Evolutionary conservation across 805 yeast genomes (phyloP).

Genomic region (Kazachstania psychrophila): DNA sequence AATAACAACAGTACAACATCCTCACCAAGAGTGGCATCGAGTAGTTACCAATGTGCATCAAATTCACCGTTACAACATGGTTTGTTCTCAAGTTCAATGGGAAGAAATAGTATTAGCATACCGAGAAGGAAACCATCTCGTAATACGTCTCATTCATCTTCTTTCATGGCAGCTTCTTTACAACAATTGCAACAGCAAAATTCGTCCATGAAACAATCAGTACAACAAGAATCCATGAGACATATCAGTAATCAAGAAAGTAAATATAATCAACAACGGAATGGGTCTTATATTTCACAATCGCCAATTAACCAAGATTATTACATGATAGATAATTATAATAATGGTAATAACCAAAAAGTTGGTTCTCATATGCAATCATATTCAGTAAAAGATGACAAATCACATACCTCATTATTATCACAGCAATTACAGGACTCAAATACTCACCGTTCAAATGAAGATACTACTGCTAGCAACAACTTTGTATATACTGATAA

Average conservation of each 20-base stretch:
- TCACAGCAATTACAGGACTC: conserved; percentile 29
- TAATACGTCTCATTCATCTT: conserved; percentile 24
- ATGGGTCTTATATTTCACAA: too few species aligned
- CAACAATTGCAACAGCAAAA: conserved; percentile 20
- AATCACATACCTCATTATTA: conserved; percentile 26
- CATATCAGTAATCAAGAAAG: too few species aligned
- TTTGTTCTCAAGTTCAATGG: conserved; percentile 17
- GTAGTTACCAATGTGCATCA: conserved; percentile 3
- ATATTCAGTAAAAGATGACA: conserved; percentile 7
- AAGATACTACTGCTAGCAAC: neutral
- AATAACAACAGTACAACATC: conserved; percentile 23
- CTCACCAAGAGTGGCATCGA: conserved; percentile 18
- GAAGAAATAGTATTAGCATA: conserved; percentile 22
- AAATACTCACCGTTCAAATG: neutral
- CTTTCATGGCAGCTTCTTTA: conserved; percentile 23
- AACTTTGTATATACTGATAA: too few species aligned
- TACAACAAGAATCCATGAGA: conserved; percentile 1
- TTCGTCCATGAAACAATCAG: neutral
- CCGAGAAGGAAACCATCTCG: conserved; percentile 26
- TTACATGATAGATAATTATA: too few species aligned
- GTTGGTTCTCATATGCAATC: too few species aligned
- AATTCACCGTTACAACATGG: conserved; percentile 18
- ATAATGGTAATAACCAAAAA: too few species aligned
- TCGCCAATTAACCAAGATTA: too few species aligned
- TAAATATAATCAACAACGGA: too few species aligned